Conservation (phyloP, 2,329 filamentous ascomycete species). For the Zarea fungicola region DNA sequence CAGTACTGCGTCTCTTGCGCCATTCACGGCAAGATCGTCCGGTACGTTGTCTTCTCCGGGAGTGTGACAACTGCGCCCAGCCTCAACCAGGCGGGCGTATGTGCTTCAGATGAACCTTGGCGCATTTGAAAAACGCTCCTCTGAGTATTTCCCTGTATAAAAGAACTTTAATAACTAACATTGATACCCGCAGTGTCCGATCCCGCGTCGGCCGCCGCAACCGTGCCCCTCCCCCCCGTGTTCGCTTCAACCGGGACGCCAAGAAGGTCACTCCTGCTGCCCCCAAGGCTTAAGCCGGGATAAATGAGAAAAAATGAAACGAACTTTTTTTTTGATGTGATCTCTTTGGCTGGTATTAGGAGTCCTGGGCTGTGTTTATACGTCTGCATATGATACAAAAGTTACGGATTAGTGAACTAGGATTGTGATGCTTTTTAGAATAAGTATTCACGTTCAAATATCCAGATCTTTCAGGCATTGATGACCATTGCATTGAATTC, state of each 20-base stretch:
- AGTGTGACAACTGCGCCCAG: constrained; percentile 52
- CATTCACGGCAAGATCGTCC: constrained; percentile 99
- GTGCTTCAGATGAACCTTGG: constrained; percentile 58
- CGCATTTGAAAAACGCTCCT: constrained; percentile 38
- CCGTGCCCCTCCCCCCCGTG: constrained; percentile 93
- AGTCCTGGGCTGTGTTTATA: constrained; percentile 33
- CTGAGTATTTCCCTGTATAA: constrained; percentile 17
- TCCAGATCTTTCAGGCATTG: constrained; percentile 13
- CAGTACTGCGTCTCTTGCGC: constrained; percentile 99
- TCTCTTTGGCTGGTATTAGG: constrained; percentile 27
- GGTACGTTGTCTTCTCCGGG: constrained; percentile 69
- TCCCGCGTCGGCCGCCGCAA: constrained; percentile 96
- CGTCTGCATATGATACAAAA: constrained; percentile 32
- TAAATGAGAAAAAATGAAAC: constrained; percentile 6
- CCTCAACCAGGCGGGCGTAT: constrained; percentile 31
- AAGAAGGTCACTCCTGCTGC: constrained; percentile 93
- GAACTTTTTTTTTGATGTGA: constrained; percentile 17
- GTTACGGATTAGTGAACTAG: constrained; percentile 30
- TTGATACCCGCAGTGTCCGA: constrained; percentile 67
- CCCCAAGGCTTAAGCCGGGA: constrained; percentile 33
- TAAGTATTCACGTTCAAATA: constrained; percentile 18
- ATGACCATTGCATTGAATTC: constrained; percentile 1
- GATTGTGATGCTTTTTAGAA: constrained; percentile 21
- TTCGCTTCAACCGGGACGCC: constrained; percentile 99
- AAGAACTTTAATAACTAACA: constrained; percentile 37